Evolutionary conservation across 1,284 basidiomycete genomes (phyloP).

Genomic region (Cerrena zonata): DNA sequence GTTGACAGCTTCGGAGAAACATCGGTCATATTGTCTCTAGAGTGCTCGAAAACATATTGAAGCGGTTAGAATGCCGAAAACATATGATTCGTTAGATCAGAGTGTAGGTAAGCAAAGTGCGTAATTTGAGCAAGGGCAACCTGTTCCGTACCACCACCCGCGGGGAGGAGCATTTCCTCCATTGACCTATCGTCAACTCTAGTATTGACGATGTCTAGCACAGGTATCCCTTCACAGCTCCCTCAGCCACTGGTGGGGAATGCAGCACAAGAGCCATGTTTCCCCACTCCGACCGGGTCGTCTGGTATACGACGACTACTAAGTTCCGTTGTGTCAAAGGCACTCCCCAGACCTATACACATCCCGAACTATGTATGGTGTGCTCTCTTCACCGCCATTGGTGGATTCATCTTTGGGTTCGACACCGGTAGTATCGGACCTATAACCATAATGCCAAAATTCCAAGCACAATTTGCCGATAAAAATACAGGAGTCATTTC

Average conservation of each 20-base stretch:
- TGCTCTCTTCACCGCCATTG: slow-evolving; percentile 29
- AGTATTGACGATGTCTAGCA: background rate
- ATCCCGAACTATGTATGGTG: slow-evolving; percentile 26
- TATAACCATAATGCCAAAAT: slow-evolving; percentile 41
- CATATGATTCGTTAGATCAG: too few relatives aligned
- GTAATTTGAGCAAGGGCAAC: too few relatives aligned
- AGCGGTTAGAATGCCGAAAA: too few relatives aligned
- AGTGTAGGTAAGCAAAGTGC: too few relatives aligned
- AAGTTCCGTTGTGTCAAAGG: background rate
- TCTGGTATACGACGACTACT: background rate
- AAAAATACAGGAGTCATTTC: slow-evolving; percentile 17
- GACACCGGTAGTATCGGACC: slow-evolving; percentile 42
- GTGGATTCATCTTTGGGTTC: slow-evolving; percentile 36
- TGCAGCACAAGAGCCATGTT: background rate
- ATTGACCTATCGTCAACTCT: too few relatives aligned
- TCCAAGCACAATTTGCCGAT: slow-evolving; percentile 31
- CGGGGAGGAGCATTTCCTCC: too few relatives aligned
- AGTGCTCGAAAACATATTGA: too few relatives aligned
- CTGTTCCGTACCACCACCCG: too few relatives aligned
- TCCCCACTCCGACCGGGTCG: background rate
- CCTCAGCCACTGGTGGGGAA: background rate
- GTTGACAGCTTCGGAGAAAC: too few relatives aligned
- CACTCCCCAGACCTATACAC: background rate
- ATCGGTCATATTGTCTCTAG: too few relatives aligned
- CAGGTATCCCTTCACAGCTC: too few relatives aligned